A percentile compares a stretch with the other conserved stretches of the same genome.
phyloP scores from a whole-genome alignment of 83 land plant species.

The Picea abies region DNA sequence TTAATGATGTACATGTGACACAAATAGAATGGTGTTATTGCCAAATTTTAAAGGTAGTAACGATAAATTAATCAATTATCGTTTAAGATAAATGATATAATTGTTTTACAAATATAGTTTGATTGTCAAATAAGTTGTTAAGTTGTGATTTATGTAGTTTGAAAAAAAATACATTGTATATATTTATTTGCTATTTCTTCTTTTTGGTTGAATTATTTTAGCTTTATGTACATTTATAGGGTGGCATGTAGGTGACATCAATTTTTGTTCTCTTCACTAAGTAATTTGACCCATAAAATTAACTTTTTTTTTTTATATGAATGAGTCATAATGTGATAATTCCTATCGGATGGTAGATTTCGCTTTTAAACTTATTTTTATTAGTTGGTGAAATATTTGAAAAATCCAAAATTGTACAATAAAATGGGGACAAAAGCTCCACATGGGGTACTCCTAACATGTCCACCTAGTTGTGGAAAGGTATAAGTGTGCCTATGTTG shows the following conservation, averaged over 20 bases:
- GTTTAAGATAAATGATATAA: no score
- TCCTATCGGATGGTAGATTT: not conserved
- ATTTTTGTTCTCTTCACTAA: not conserved
- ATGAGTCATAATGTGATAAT: no score
- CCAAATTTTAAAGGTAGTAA: no score
- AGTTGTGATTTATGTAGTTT: no score
- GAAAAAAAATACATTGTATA: no score
- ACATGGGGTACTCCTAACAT: slow-evolving; percentile 84
- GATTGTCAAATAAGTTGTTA: no score
- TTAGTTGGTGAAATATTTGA: slow-evolving; percentile 91
- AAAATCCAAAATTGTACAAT: slow-evolving; percentile 87
- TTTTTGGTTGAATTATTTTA: not conserved
- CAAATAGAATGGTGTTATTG: no score
- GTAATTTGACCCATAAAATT: not conserved
- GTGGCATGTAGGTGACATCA: not conserved
- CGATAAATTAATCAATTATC: no score
- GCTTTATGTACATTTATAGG: not conserved
- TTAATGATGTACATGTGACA: no score
- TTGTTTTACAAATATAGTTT: no score
- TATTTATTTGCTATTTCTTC: not conserved
- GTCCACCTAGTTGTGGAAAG: slow-evolving; percentile 98
- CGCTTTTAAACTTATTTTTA: not conserved
- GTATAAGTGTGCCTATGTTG: no score
- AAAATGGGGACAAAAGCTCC: slow-evolving; percentile 89
- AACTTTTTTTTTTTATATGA: not conserved